Conservation (phyloP, 257 asterid genomes). For the Salvia hispanica region DNA sequence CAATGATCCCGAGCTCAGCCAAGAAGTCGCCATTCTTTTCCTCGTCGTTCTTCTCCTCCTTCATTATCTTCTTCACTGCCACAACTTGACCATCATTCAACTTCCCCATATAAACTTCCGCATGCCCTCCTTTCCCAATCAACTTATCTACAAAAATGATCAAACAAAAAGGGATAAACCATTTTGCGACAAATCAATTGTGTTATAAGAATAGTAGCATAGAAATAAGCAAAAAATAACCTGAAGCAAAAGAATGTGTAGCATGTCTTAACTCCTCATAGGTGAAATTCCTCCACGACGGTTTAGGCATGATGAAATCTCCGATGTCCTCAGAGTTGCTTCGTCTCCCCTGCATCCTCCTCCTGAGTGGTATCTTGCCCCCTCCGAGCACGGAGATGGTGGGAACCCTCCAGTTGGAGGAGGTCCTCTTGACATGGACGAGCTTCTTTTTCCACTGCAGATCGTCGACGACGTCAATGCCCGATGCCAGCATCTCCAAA, state of each 20-base stretch:
- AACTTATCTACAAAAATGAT: slow-evolving; percentile 49
- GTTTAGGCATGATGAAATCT: slow-evolving; percentile 63
- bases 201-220: too few species aligned
- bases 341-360: slow-evolving; percentile 43
- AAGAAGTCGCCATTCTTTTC: slow-evolving; percentile 81
- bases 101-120: slow-evolving; percentile 84
- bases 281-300: slow-evolving; percentile 80
- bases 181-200: too few species aligned
- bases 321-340: slow-evolving; percentile 46
- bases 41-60: slow-evolving; percentile 67
- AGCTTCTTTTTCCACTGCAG: slow-evolving; percentile 67
- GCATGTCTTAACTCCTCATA: slow-evolving; percentile 68
- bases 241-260: slow-evolving; percentile 62
- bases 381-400: slow-evolving; percentile 45
- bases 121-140: slow-evolving; percentile 97
- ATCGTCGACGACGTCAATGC: slow-evolving; percentile 42
- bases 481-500: slow-evolving; percentile 51
- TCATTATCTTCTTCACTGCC: slow-evolving; percentile 81
- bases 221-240: slow-evolving; percentile 30
- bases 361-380: slow-evolving; percentile 40
- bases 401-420: slow-evolving; percentile 46
- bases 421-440: slow-evolving; percentile 55
- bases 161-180: slow-evolving; percentile 29
- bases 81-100: slow-evolving; percentile 73
- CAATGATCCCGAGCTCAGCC: slow-evolving; percentile 89